Evolutionary conservation across 1,139 yeast genomes (phyloP).

Genomic region (Candida mesenterica): DNA sequence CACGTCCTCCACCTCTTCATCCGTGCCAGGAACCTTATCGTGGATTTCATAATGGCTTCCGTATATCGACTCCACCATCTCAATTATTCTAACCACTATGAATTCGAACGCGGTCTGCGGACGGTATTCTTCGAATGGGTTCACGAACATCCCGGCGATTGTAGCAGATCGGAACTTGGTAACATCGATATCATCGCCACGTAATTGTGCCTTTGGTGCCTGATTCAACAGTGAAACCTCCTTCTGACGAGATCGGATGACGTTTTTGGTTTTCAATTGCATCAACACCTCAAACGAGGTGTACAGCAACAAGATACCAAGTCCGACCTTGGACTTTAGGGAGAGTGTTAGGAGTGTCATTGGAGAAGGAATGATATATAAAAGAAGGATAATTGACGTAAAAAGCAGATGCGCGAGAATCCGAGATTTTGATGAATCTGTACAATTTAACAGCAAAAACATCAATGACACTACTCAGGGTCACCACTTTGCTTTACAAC

Average conservation of each 20-base stretch:
- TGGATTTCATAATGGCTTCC: slow-evolving; percentile 58
- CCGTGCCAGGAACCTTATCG: slow-evolving; percentile 47
- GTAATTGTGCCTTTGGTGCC: neutral
- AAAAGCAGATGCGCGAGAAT: no score
- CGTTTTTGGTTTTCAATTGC: slow-evolving; percentile 52
- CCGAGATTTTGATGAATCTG: no score
- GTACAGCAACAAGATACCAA: slow-evolving; percentile 60
- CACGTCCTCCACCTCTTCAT: slow-evolving; percentile 47
- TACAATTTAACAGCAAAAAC: no score
- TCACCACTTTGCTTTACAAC: neutral
- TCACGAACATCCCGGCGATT: slow-evolving; percentile 78
- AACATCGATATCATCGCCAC: slow-evolving; percentile 18
- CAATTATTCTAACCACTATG: slow-evolving; percentile 65
- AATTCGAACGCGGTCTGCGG: slow-evolving; percentile 90
- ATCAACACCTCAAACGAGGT: slow-evolving; percentile 68
- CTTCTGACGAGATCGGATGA: slow-evolving; percentile 53
- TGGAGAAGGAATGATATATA: neutral
- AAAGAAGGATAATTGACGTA: no score
- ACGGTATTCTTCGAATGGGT: slow-evolving; percentile 89
- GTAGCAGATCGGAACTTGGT: slow-evolving; percentile 48
- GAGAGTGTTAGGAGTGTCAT: slow-evolving; percentile 12
- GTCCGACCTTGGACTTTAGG: slow-evolving; percentile 39
- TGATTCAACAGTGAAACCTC: slow-evolving; percentile 16
- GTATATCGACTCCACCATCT: slow-evolving; percentile 61
- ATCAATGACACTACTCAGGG: no score